Conservation (phyloP, 2,329 filamentous ascomycete species). For the Bipolaris sorokiniana region DNA sequence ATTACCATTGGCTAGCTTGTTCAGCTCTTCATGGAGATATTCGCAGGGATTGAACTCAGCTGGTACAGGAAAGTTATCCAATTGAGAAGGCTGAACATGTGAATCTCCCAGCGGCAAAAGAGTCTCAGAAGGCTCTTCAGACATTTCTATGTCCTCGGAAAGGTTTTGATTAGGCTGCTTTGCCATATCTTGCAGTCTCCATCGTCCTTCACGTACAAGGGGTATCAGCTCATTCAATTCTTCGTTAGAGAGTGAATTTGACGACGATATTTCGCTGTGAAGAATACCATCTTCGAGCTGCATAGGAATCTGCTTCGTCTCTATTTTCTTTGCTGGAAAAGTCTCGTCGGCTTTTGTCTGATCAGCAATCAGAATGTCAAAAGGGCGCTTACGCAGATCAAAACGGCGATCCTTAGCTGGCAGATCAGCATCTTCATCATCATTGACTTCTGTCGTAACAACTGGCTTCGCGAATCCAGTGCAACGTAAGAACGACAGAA, state of each 20-base stretch:
- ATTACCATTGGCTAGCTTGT: not conserved
- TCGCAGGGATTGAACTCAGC: not conserved
- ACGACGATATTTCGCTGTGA: not conserved
- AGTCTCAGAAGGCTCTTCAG: not conserved
- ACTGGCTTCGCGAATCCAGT: constrained; percentile 9
- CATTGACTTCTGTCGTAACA: not conserved
- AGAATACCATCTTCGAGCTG: not conserved
- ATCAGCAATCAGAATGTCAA: not conserved
- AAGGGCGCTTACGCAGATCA: constrained; percentile 4
- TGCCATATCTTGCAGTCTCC: not conserved
- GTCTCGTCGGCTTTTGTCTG: not conserved
- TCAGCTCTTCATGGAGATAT: not conserved
- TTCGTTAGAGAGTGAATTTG: not conserved
- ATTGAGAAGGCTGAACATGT: not conserved
- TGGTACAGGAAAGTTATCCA: not conserved
- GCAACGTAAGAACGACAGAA: constrained; percentile 18
- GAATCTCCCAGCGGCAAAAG: not conserved
- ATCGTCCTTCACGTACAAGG: not conserved
- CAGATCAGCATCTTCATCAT: not conserved
- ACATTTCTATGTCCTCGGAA: not conserved
- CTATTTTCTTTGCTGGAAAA: not conserved
- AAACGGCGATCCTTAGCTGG: constrained; percentile 11
- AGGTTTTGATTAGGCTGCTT: not conserved
- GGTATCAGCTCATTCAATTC: not conserved
- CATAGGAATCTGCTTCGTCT: not conserved